phyloP scores from a whole-genome alignment of 441 rosid species.

The Flueggea neowawraea region DNA sequence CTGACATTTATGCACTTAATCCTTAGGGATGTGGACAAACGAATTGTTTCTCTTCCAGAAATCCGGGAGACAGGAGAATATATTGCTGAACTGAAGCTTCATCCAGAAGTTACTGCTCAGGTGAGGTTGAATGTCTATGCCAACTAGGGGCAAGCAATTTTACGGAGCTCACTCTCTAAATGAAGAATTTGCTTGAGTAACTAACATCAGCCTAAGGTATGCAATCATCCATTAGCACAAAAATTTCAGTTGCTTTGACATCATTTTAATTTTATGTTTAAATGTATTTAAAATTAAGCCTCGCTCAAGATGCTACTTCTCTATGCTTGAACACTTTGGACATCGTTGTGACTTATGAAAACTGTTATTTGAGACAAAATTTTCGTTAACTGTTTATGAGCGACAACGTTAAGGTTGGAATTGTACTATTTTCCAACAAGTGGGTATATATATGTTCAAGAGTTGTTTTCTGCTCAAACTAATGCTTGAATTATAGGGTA shows the following conservation, averaged over 20 bases:
- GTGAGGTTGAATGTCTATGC: constrained; percentile 60
- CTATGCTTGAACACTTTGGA: too few relatives aligned
- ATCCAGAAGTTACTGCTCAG: constrained; percentile 82
- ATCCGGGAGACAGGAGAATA: constrained; percentile 92
- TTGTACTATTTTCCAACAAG: too few relatives aligned
- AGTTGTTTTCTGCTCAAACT: too few relatives aligned
- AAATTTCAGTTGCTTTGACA: neutral
- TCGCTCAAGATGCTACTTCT: too few relatives aligned
- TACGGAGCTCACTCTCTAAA: neutral
- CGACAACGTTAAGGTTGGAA: too few relatives aligned
- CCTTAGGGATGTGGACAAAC: constrained; percentile 82
- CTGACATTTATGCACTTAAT: neutral
- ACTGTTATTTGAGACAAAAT: too few relatives aligned
- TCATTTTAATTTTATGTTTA: too few relatives aligned
- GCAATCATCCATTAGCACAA: neutral
- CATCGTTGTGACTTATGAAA: too few relatives aligned
- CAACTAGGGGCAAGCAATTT: constrained; percentile 28
- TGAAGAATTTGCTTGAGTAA: neutral
- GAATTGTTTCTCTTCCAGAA: constrained; percentile 72
- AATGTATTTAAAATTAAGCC: too few relatives aligned
- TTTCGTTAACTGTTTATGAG: too few relatives aligned
- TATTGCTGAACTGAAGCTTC: constrained; percentile 87
- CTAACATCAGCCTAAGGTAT: constrained; percentile 4
- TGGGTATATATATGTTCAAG: too few relatives aligned
- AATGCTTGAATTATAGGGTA: too few relatives aligned